These are phyloP conservation scores for Cyclospora cayetanensis DNA, from an alignment of 169 alveolate species.

Conservation along the genomic window DNA sequence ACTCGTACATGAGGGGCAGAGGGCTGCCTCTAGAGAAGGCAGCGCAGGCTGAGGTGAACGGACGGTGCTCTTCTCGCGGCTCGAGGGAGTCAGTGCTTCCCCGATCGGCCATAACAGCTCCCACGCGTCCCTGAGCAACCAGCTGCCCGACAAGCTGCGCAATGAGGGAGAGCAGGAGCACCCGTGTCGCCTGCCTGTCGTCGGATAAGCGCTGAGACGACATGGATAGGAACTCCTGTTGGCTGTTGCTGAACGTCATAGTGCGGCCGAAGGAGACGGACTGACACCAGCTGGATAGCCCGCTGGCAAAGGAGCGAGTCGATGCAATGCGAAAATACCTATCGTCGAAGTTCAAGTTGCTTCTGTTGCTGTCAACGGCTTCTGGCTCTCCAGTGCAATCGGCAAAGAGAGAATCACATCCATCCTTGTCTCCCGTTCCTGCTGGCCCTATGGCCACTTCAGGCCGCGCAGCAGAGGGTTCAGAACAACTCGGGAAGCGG, in stretches of 20 bases:
- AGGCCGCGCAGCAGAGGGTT: background rate
- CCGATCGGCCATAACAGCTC: background rate
- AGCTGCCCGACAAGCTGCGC: conserved; percentile 51
- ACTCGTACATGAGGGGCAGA: conserved; percentile 47
- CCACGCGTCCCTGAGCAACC: background rate
- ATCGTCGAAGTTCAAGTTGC: background rate
- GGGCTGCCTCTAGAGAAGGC: background rate
- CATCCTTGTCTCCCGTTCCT: background rate
- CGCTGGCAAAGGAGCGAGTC: background rate
- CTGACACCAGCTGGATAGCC: background rate
- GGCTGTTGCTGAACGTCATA: background rate
- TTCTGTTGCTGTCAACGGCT: background rate
- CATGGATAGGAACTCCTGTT: background rate
- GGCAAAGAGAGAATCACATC: background rate
- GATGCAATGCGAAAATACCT: background rate
- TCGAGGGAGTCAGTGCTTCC: background rate
- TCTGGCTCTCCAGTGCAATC: background rate
- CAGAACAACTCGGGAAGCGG: background rate
- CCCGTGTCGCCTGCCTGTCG: conserved; percentile 8
- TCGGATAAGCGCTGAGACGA: background rate
- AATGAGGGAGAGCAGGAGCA: background rate
- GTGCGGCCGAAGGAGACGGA: background rate
- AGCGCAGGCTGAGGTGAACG: background rate
- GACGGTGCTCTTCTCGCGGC: background rate
- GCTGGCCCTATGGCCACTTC: too few relatives aligned